Base-by-base conservation (phyloP, 2,329 filamentous ascomycete species). In the Colletotrichum horii region DNA sequence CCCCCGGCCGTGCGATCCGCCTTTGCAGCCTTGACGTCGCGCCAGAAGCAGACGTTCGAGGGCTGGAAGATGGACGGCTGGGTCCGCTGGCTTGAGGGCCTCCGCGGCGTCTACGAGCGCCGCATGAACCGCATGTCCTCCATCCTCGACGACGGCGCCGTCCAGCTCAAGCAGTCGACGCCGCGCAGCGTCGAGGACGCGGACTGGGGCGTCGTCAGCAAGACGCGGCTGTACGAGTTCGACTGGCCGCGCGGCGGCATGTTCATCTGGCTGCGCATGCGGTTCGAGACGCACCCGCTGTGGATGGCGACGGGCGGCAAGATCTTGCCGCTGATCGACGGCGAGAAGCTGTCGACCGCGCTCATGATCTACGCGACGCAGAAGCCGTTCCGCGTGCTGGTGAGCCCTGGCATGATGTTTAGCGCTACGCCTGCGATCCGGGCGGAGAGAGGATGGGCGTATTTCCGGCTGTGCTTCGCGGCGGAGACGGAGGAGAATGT, bases 51-150 rank as follows among this genome's bases (percentile, higher is more conserved):
- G 61, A 75, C 81, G 58, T 90, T 90, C 78, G 75, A 78, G 26
- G 89, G 94, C 74, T 98, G 96, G 96, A 89, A 94, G 80, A 91
- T 93, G 77, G 92, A 93, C 76, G 96, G 96, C 78, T 98, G 95
- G 95, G 93, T 98, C 16, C 93, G 95, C 78, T 98, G 96, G 96
- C 91, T 98, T 28, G 94, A 93, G 76, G 95, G 96, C 9, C 89
- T 98, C 16, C 92, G 96, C 30, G 95, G 94, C 72, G 91, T 92
- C 79, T 98, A 98, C 85, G 95, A 98, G 86, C 89, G 93, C 55
- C 92, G 96, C 75, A 98, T 98, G 95, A 91, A 90, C 80, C 85
- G 87, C 77, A 97, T 98, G 95, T 94, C 93, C 84, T 86, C 86
- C 9, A 89, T 92, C 69, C 90, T 98, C 16, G 94, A 97, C 80